phyloP scores from a whole-genome alignment of 169 alveolate species.

The Miamiensis avidus region DNA sequence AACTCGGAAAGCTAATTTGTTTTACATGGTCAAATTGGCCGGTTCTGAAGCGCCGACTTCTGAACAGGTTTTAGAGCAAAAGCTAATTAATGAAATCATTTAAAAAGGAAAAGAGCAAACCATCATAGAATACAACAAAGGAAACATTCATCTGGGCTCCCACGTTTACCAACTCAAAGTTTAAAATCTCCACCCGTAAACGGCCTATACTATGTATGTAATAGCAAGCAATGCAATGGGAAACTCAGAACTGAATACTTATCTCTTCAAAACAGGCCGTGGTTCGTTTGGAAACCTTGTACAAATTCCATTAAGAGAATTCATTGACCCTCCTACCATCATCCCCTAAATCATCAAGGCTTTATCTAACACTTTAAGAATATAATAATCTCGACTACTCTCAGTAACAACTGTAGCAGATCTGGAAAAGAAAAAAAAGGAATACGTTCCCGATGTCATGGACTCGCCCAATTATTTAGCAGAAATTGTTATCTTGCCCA shows the following conservation, averaged over 20 bases:
- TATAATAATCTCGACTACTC: not conserved
- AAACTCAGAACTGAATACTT: not conserved
- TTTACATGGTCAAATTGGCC: not conserved
- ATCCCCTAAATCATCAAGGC: not conserved
- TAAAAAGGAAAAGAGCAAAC: not conserved
- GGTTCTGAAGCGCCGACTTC: not conserved
- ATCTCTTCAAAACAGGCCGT: not conserved
- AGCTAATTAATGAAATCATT: not conserved
- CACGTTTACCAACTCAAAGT: not conserved
- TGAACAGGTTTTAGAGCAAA: not conserved
- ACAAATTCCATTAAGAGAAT: not conserved
- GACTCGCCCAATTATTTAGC: not conserved
- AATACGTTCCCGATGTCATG: not conserved
- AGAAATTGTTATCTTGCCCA: not conserved
- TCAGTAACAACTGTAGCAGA: not conserved
- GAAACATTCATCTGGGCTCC: not conserved
- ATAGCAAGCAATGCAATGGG: not conserved
- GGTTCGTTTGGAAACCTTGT: not conserved
- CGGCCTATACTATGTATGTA: not conserved
- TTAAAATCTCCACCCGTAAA: not conserved
- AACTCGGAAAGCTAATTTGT: not conserved
- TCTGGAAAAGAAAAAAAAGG: no score
- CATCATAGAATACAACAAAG: not conserved
- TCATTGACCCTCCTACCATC: not conserved
- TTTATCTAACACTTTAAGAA: not conserved